These are phyloP conservation scores for Craterostigma plantagineum DNA, from an alignment of 257 asterid species.

Conservation along the genomic window DNA sequence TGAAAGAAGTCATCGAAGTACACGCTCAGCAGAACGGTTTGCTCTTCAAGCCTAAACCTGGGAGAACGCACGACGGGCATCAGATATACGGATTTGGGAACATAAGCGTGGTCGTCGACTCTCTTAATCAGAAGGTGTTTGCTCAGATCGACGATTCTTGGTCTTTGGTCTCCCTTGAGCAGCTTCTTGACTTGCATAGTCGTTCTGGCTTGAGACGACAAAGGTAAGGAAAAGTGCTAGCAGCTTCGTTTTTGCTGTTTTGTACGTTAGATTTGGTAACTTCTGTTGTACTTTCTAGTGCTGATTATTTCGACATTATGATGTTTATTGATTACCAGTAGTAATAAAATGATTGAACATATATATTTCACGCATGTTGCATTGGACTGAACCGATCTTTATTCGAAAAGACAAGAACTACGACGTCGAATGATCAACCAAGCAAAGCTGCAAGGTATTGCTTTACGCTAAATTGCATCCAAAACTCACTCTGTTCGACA, in stretches of 20 bases:
- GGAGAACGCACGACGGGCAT: slow-evolving; percentile 68
- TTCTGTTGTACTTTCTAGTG: too few relatives aligned
- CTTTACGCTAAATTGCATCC: slow-evolving; percentile 11
- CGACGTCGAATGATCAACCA: too few relatives aligned
- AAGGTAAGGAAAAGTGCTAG: too few relatives aligned
- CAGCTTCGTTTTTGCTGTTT: too few relatives aligned
- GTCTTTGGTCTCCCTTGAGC: slow-evolving; percentile 57
- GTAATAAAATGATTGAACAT: too few relatives aligned
- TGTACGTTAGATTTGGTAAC: too few relatives aligned
- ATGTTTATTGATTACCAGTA: too few relatives aligned
- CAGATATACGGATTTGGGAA: slow-evolving; percentile 82
- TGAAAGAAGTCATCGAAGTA: slow-evolving; percentile 36
- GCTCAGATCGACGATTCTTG: slow-evolving; percentile 61
- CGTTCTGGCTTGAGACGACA: slow-evolving; percentile 31
- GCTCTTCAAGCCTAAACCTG: slow-evolving; percentile 54
- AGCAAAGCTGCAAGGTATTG: slow-evolving; percentile 9
- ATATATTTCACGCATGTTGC: too few relatives aligned
- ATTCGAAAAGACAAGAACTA: too few relatives aligned
- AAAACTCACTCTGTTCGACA: slow-evolving; percentile 8
- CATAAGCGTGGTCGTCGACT: slow-evolving; percentile 50
- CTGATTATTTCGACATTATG: too few relatives aligned
- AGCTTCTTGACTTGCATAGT: slow-evolving; percentile 59
- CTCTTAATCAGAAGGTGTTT: slow-evolving; percentile 51
- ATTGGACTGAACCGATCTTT: too few relatives aligned
- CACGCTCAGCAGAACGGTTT: slow-evolving; percentile 41